phyloP scores from a whole-genome alignment of 768 basidiomycete genomes.

The Sutorius australiensis region DNA sequence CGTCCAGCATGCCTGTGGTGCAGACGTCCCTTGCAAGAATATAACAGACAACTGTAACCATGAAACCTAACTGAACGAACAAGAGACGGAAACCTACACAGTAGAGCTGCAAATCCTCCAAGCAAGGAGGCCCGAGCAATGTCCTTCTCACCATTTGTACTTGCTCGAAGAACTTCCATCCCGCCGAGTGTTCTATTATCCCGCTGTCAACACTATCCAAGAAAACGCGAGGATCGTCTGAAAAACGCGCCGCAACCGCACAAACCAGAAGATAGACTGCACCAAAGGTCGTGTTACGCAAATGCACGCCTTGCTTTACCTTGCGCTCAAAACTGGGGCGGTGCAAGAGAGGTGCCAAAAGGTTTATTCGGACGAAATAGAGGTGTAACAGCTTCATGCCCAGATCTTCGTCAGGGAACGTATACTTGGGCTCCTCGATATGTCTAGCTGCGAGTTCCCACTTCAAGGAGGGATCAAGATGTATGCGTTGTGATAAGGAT shows the following conservation, averaged over 20 bases:
- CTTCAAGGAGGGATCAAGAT: slow-evolving; percentile 11
- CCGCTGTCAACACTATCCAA: slow-evolving; percentile 31
- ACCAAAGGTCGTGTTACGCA: slow-evolving; percentile 49
- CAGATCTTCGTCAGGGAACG: slow-evolving; percentile 52
- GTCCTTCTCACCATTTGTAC: slow-evolving; percentile 59
- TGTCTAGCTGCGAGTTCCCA: slow-evolving; percentile 26
- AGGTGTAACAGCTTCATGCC: slow-evolving; percentile 49
- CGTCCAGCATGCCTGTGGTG: slow-evolving; percentile 66
- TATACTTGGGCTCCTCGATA: slow-evolving; percentile 29
- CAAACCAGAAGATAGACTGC: slow-evolving; percentile 65
- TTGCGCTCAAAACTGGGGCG: slow-evolving; percentile 60
- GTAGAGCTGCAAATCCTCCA: slow-evolving; percentile 72
- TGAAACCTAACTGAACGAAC: slow-evolving; percentile 8
- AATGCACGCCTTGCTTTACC: slow-evolving; percentile 47
- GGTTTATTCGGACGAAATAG: slow-evolving; percentile 60
- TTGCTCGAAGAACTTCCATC: slow-evolving; percentile 48
- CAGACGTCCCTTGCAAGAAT: slow-evolving; percentile 54
- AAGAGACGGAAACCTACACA: slow-evolving; percentile 38
- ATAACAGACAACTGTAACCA: slow-evolving; percentile 45
- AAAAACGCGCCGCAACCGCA: slow-evolving; percentile 57
- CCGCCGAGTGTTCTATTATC: slow-evolving; percentile 41
- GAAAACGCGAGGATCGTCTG: slow-evolving; percentile 54
- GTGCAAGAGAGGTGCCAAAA: slow-evolving; percentile 68
- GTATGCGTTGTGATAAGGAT: not conserved
- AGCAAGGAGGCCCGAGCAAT: slow-evolving; percentile 50